Evolutionary conservation across 2,329 filamentous ascomycete genomes (phyloP).

Genomic region (Fusarium temperatum): DNA sequence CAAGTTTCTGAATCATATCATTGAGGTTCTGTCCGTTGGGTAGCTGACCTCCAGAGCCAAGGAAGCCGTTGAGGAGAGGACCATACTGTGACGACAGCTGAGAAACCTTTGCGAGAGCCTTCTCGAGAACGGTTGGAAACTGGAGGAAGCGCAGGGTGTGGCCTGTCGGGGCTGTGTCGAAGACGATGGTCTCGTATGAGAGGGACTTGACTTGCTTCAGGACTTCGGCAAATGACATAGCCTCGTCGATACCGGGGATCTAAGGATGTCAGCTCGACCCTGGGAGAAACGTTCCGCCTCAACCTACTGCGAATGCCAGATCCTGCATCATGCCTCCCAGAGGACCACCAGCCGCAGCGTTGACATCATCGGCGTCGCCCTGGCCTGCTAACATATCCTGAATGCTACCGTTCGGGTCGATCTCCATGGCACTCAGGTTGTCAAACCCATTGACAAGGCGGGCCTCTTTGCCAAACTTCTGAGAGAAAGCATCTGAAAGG

Average conservation of each 20-base stretch:
- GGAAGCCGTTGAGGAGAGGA: slow-evolving; percentile 91
- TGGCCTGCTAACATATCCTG: slow-evolving; percentile 87
- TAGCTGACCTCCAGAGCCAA: slow-evolving; percentile 77
- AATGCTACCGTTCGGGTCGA: slow-evolving; percentile 97
- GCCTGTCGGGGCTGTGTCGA: slow-evolving; percentile 97
- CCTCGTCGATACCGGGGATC: slow-evolving; percentile 98
- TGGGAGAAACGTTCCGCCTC: background rate
- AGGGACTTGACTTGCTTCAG: slow-evolving; percentile 99
- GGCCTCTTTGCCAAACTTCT: slow-evolving; percentile 99
- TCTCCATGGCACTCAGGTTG: slow-evolving; percentile 98
- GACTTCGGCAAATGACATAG: slow-evolving; percentile 99
- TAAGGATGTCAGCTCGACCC: slow-evolving; percentile 48
- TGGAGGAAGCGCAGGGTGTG: slow-evolving; percentile 98
- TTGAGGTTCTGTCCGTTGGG: slow-evolving; percentile 93
- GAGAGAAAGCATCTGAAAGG: slow-evolving; percentile 94
- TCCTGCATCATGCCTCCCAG: slow-evolving; percentile 99
- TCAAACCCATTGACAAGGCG: slow-evolving; percentile 90
- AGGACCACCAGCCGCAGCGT: slow-evolving; percentile 71
- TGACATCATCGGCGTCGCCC: slow-evolving; percentile 72
- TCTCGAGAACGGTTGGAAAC: slow-evolving; percentile 97
- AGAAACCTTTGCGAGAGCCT: slow-evolving; percentile 96
- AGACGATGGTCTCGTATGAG: slow-evolving; percentile 98
- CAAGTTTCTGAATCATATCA: slow-evolving; percentile 94
- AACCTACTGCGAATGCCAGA: slow-evolving; percentile 86
- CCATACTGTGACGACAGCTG: slow-evolving; percentile 95